These are phyloP conservation scores for Raphidocelis subcapitata DNA, from an alignment of 139 green algal genomes.

Conservation along the genomic window DNA sequence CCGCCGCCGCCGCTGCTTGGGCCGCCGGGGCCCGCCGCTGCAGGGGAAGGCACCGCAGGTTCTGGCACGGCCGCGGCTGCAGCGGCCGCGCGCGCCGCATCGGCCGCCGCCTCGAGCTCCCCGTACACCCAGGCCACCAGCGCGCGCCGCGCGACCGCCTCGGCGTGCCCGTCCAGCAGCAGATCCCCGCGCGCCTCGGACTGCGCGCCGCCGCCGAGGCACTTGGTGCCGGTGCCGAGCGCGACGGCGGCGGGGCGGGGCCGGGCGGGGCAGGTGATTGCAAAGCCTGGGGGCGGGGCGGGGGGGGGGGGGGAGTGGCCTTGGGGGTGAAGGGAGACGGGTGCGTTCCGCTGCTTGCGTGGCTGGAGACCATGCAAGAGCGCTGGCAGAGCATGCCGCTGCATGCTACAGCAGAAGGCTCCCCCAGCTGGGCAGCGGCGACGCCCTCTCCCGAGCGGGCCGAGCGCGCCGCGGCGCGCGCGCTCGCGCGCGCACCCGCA, in stretches of 20 bases:
- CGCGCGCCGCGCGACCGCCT: slow-evolving; percentile 66
- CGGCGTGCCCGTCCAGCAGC: slow-evolving; percentile 81
- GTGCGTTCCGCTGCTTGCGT: no score
- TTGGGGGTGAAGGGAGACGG: no score
- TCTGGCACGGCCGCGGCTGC: slow-evolving; percentile 2
- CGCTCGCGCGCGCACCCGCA: slow-evolving; percentile 35
- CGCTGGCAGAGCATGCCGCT: background rate
- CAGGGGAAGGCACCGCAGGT: background rate
- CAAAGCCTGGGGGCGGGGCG: slow-evolving; percentile 12
- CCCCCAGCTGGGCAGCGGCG: background rate
- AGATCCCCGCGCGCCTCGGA: slow-evolving; percentile 32
- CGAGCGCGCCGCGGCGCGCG: no score
- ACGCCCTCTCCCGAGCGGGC: no score
- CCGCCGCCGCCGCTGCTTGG: background rate
- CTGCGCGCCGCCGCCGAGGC: slow-evolving; percentile 45
- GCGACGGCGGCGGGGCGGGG: slow-evolving; percentile 41
- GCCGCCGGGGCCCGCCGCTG: background rate
- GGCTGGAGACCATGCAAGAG: no score
- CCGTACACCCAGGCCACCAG: slow-evolving; percentile 68
- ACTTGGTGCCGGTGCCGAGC: slow-evolving; percentile 85
- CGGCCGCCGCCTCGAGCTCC: slow-evolving; percentile 36
- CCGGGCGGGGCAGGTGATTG: slow-evolving; percentile 9
- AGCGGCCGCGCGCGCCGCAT: background rate
- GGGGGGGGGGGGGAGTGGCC: no score
- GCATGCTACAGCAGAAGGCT: background rate